These are phyloP conservation scores for Chloranthus sessilifolius DNA, from an alignment of 164 flowering plant genomes.

Conservation along the genomic window DNA sequence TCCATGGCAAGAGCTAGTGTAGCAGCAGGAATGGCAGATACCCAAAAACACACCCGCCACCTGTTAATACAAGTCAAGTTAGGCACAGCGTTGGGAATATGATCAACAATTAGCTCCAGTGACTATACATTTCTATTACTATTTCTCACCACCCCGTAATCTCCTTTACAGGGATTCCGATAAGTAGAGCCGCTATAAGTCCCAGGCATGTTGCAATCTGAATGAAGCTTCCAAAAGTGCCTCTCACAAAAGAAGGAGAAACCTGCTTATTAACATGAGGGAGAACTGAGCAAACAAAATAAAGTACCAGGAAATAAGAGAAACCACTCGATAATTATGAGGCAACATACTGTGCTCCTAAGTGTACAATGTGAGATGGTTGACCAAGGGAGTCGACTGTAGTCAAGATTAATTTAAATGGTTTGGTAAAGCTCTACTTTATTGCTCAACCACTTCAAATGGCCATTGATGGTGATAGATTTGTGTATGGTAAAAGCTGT, in stretches of 20 bases:
- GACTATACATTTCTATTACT: constrained; percentile 1
- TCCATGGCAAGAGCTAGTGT: constrained; percentile 61
- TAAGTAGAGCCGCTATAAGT: constrained; percentile 56
- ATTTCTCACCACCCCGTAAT: constrained; percentile 61
- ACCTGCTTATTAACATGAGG: no score
- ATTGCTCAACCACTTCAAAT: no score
- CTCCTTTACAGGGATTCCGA: constrained; percentile 77
- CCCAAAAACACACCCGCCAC: constrained; percentile 95
- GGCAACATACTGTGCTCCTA: no score
- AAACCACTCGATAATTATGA: background rate
- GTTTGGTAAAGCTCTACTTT: no score
- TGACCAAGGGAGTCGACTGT: no score
- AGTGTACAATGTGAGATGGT: no score
- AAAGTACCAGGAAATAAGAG: background rate
- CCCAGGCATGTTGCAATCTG: constrained; percentile 95
- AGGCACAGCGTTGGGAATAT: background rate
- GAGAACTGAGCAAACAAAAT: background rate
- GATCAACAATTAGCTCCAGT: background rate
- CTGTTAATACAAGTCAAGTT: constrained; percentile 28
- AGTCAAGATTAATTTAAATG: no score
- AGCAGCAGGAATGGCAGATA: constrained; percentile 72
- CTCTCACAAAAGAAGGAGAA: constrained; percentile 71
- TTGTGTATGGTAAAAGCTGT: no score
- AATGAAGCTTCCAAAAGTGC: constrained; percentile 86
- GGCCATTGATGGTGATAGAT: no score